These are phyloP conservation scores for Linnemannia exigua DNA, from an alignment of 192 early-diverging fungal species.

Conservation along the genomic window DNA sequence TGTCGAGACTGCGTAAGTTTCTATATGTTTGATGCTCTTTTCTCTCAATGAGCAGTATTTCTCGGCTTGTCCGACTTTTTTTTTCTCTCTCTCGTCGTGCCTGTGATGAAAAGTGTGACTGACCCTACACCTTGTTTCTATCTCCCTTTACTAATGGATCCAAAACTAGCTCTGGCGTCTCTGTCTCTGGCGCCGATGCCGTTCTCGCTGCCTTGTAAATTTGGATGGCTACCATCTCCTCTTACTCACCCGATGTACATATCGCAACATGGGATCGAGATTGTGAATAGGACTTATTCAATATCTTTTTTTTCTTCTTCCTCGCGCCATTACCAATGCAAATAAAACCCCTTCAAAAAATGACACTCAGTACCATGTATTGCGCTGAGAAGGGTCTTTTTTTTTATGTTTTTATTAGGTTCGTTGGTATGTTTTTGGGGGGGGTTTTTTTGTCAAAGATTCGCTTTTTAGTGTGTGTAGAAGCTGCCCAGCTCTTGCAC, in stretches of 20 bases:
- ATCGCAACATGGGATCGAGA: not conserved
- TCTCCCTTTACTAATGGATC: not conserved
- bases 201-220: conserved; percentile 67
- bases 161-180: conserved; percentile 61
- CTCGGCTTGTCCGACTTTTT: not conserved
- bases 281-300: not conserved
- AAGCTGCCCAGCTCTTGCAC: conserved; percentile 48
- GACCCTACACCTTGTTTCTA: not conserved
- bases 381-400: no score
- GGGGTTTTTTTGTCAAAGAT: no score
- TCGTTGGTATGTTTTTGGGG: not conserved
- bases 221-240: not conserved
- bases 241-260: not conserved
- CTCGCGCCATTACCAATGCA: not conserved
- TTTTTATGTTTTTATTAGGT: not conserved
- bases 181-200: conserved; percentile 68
- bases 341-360: not conserved
- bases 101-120: not conserved
- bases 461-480: conserved; percentile 35
- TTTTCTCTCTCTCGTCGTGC: not conserved
- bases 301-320: not conserved
- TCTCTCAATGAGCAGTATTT: no score
- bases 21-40: not conserved
- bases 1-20: conserved; percentile 67
- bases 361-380: no score